Percentiles rank a stretch among this genome's conserved stretches.
phyloP scores from a whole-genome alignment of 495 filamentous ascomycete species.

The Bacidia rubella region DNA sequence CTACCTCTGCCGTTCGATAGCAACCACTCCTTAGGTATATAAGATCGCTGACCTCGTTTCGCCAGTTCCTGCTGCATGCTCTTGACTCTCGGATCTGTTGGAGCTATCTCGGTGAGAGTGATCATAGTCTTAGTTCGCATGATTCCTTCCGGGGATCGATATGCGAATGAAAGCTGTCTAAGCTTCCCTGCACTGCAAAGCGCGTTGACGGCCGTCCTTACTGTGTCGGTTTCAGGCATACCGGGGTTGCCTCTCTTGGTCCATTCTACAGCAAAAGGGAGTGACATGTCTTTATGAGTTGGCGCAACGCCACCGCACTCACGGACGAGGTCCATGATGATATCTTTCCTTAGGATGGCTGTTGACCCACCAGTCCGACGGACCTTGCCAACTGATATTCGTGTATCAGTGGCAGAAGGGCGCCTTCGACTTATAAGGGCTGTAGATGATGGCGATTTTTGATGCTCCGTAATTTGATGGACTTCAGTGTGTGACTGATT shows the following conservation, averaged over 20 bases:
- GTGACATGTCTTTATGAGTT: constrained; percentile 55
- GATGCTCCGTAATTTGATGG: too few species aligned
- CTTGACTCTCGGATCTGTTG: constrained; percentile 38
- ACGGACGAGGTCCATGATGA: constrained; percentile 57
- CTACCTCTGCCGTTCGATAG: neutral
- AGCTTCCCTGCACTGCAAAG: constrained; percentile 47
- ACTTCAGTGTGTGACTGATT: too few species aligned
- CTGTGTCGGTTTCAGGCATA: constrained; percentile 37
- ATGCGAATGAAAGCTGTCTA: constrained; percentile 47
- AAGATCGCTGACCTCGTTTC: neutral
- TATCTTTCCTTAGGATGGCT: constrained; percentile 38
- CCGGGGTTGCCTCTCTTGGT: constrained; percentile 33
- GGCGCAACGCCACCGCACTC: constrained; percentile 62
- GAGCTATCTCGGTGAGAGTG: constrained; percentile 30
- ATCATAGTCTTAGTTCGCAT: constrained; percentile 45
- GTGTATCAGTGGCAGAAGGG: neutral
- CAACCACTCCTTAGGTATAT: constrained; percentile 14
- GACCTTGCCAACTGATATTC: neutral
- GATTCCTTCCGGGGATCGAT: constrained; percentile 38
- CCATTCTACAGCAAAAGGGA: constrained; percentile 53
- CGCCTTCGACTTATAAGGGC: too few species aligned
- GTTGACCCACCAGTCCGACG: constrained; percentile 28
- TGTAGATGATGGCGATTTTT: too few species aligned
- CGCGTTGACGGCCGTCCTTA: constrained; percentile 43
- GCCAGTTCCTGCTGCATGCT: constrained; percentile 37